These are phyloP conservation scores for Diplodia sapinea DNA, from an alignment of 2,329 filamentous ascomycete species.

Conservation along the genomic window DNA sequence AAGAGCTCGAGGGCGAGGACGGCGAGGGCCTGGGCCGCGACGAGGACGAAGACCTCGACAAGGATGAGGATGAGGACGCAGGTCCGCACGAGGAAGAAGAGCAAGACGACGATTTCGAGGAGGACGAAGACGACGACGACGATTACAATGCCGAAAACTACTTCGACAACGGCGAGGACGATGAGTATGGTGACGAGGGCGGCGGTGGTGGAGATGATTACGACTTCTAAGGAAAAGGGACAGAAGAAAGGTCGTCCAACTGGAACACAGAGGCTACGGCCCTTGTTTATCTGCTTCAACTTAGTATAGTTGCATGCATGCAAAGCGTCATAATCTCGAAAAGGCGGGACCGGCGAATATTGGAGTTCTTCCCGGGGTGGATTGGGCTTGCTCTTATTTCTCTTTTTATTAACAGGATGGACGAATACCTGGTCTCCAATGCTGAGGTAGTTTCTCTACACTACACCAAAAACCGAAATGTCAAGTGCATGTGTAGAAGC, in stretches of 20 bases:
- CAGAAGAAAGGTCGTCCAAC: neutral
- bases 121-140: conserved; percentile 65
- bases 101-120: conserved; percentile 63
- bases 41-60: conserved; percentile 47
- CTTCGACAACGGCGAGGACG: conserved; percentile 66
- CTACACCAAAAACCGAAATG: neutral
- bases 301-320: neutral
- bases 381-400: neutral
- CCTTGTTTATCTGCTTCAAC: neutral
- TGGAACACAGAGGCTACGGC: neutral
- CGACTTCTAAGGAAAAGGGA: conserved; percentile 2
- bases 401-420: neutral
- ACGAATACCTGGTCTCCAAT: neutral
- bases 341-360: neutral
- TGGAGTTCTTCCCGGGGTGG: neutral
- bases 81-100: conserved; percentile 58
- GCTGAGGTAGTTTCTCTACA: neutral
- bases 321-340: neutral
- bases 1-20: conserved; percentile 38
- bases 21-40: conserved; percentile 37
- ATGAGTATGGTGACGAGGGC: conserved; percentile 58
- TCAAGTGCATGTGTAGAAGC: neutral
- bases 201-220: conserved; percentile 55
- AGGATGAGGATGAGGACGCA: conserved; percentile 42
- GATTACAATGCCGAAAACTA: conserved; percentile 71